Percentiles rank a stretch among this genome's conserved stretches.
phyloP scores from a whole-genome alignment of 345 rosid species.

The Linum lewisii region DNA sequence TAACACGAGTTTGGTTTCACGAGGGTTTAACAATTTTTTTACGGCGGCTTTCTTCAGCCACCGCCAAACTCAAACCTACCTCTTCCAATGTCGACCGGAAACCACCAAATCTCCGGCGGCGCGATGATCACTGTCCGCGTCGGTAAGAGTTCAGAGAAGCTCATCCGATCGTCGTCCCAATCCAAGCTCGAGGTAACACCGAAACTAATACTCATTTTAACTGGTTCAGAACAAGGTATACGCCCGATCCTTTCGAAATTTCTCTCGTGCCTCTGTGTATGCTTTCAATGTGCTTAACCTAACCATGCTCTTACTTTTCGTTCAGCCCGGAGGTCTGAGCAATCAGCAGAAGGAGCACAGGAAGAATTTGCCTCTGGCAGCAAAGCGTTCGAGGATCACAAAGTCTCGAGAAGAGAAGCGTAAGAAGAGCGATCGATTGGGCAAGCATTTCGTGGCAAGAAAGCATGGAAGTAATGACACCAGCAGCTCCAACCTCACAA shows the following conservation, averaged over 20 bases:
- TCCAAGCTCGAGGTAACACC: constrained; percentile 72
- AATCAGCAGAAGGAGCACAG: constrained; percentile 82
- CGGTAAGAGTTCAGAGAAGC: too few relatives aligned
- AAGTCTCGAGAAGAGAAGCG: constrained; percentile 42
- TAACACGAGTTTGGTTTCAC: too few relatives aligned
- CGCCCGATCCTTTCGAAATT: not conserved
- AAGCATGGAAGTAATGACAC: constrained; percentile 64
- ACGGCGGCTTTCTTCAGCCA: too few relatives aligned
- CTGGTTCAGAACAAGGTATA: constrained; percentile 62
- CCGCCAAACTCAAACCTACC: too few relatives aligned
- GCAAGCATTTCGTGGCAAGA: constrained; percentile 82
- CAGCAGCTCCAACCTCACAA: too few relatives aligned
- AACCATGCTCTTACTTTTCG: not conserved
- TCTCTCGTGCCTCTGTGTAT: not conserved
- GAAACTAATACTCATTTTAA: not conserved
- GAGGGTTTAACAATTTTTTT: too few relatives aligned
- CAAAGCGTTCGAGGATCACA: constrained; percentile 52
- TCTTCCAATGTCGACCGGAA: too few relatives aligned
- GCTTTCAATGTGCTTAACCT: not conserved
- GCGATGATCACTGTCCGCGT: too few relatives aligned
- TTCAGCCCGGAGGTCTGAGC: constrained; percentile 72
- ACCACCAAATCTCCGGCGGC: too few relatives aligned
- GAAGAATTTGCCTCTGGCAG: constrained; percentile 79
- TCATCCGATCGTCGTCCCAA: too few relatives aligned
- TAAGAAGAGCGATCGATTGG: constrained; percentile 33